phyloP scores from a whole-genome alignment of 2,329 filamentous ascomycete genomes.

The Geosmithia putterillii region DNA sequence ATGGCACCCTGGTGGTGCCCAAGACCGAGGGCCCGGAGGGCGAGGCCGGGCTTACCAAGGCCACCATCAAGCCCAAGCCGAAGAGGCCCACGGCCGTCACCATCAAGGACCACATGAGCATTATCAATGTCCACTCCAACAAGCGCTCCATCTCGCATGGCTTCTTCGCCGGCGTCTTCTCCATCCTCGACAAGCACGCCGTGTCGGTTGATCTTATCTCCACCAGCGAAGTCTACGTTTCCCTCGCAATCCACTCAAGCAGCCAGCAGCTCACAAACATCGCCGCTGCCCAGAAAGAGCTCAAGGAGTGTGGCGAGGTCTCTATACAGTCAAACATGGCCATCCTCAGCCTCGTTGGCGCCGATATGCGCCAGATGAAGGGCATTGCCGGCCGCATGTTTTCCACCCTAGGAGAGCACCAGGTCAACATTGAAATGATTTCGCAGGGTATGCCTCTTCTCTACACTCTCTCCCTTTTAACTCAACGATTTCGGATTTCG shows the following conservation, averaged over 20 bases:
- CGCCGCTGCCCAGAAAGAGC: slow-evolving; percentile 55
- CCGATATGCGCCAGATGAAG: slow-evolving; percentile 95
- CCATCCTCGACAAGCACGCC: slow-evolving; percentile 73
- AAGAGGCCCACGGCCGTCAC: slow-evolving; percentile 83
- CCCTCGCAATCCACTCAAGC: slow-evolving; percentile 86
- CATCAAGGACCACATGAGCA: slow-evolving; percentile 92
- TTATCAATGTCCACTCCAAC: slow-evolving; percentile 97
- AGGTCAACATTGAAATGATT: slow-evolving; percentile 98
- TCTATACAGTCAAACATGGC: slow-evolving; percentile 88
- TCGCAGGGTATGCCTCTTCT: slow-evolving; percentile 61
- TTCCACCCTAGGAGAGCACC: slow-evolving; percentile 81
- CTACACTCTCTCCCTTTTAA: not conserved
- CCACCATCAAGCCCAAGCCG: slow-evolving; percentile 35
- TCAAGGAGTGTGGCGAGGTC: slow-evolving; percentile 75
- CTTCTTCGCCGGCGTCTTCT: slow-evolving; percentile 90
- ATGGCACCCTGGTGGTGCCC: slow-evolving; percentile 73
- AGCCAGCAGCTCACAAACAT: slow-evolving; percentile 51
- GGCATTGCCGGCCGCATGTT: slow-evolving; percentile 94
- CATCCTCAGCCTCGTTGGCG: slow-evolving; percentile 86
- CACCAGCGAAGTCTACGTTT: slow-evolving; percentile 92
- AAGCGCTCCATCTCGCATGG: slow-evolving; percentile 92
- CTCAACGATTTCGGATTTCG: not conserved
- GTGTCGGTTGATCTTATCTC: slow-evolving; percentile 95
- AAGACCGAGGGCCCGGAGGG: slow-evolving; percentile 35
- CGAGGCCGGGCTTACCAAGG: slow-evolving; percentile 18